Evolutionary conservation across 768 basidiomycete genomes (phyloP), one percentile per base, ranked within the genome.

Genomic region (Termitomyces sp.): DNA sequence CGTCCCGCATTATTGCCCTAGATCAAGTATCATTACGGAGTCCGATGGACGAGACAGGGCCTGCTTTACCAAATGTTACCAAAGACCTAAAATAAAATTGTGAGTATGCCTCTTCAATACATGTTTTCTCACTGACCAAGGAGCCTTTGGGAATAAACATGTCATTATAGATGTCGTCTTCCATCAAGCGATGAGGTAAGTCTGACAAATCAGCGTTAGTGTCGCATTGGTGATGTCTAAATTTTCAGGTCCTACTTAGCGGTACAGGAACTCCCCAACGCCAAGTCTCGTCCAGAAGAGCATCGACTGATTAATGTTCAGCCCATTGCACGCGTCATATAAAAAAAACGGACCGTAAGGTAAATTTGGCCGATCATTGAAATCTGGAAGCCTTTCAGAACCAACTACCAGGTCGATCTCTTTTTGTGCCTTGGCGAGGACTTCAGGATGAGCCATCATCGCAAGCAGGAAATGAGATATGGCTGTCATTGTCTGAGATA

Each of bases 321-420:
- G 34, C 29, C 20, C 31, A 16, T 24, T 47, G 29, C 49, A 53
- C 18, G 26, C 53, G 50, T 31, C 29, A 29, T 44, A 29, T n/a
- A 42, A 37, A 42, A 42, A 22, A 36, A 26, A 62, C 75, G 18
- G 44, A 75, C 81, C 70, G 66, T 81, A 90, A 6, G 86, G 85
- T 56, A 91, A 67, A 1, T 68, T 71, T 3, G 69, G 58, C 4
- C 86, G 74, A 65, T 89, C 88, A 39, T 70, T 74, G 59, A 86
- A 80, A 0, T 71, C 76, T 0, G 90, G 90, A 29, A 90, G 72
- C 9, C 87, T 76, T 43, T 78, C 77, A 31, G 65, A 57, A 10
- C 84, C 84, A 37, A 85, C 72, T 16, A 87, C 81, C 1, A 63
- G 54, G 64, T 91, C 89, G 18, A 91, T 77, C 61, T 91, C 88